Conservation (phyloP, 2,329 filamentous ascomycete genomes). For the Sarocladium strictum region DNA sequence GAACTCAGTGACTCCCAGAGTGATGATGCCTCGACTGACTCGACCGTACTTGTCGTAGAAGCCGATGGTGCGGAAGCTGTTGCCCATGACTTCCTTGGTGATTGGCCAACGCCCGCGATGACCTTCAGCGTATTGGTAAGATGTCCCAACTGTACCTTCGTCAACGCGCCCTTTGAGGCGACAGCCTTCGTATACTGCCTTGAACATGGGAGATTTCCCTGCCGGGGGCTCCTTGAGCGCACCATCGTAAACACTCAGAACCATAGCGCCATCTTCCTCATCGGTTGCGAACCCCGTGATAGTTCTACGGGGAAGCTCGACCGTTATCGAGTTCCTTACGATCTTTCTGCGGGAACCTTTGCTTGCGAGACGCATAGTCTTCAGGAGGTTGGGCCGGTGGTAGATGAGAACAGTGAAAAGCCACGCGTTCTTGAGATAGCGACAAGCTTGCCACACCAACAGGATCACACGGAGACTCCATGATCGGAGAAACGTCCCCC, state of each 20-base stretch:
- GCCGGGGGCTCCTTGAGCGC: constrained; percentile 16
- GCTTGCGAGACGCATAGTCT: constrained; percentile 25
- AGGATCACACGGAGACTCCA: constrained; percentile 20
- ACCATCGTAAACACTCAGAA: constrained; percentile 24
- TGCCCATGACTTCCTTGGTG: constrained; percentile 19
- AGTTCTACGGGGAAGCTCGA: constrained; percentile 23
- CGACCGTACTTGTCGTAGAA: constrained; percentile 29
- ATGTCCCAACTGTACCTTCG: constrained; percentile 15
- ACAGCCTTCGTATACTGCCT: constrained; percentile 20
- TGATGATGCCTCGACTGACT: constrained; percentile 23
- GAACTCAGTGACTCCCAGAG: constrained; percentile 21
- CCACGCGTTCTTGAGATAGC: constrained; percentile 24
- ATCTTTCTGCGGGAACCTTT: constrained; percentile 24
- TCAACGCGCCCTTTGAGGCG: constrained; percentile 20
- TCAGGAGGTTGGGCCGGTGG: constrained; percentile 25
- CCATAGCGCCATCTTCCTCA: constrained; percentile 19
- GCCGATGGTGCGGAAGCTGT: constrained; percentile 18
- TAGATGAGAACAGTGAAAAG: constrained; percentile 26
- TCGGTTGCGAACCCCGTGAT: constrained; percentile 25
- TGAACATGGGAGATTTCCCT: constrained; percentile 17
- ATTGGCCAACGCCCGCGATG: constrained; percentile 18
- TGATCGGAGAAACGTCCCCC: constrained; percentile 18
- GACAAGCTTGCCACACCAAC: constrained; percentile 25
- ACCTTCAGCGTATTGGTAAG: constrained; percentile 20
- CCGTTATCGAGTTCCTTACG: constrained; percentile 20